Conservation (phyloP, 2,329 filamentous ascomycete species). For the Chaetomium olivaceum region DNA sequence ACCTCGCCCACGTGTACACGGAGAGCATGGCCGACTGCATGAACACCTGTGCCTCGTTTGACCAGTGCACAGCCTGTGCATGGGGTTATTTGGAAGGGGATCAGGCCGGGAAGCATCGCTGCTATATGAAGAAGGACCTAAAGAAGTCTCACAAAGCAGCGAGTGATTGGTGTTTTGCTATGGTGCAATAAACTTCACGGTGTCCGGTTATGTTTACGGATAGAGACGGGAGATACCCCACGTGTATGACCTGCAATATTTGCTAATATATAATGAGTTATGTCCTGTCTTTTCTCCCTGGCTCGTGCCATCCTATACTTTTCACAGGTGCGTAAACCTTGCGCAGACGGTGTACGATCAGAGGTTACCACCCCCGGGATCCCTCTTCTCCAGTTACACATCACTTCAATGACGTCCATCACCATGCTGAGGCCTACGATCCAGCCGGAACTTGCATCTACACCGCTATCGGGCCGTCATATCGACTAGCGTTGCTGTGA, state of each 20-base stretch:
- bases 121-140: slow-evolving; percentile 43
- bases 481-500: neutral
- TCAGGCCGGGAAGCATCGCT: slow-evolving; percentile 37
- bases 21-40: slow-evolving; percentile 43
- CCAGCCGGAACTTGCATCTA: neutral
- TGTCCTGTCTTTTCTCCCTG: neutral
- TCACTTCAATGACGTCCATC: neutral
- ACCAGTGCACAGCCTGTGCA: slow-evolving; percentile 40
- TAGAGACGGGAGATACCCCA: slow-evolving; percentile 20
- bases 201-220: neutral
- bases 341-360: neutral
- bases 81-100: slow-evolving; percentile 43
- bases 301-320: neutral
- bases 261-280: slow-evolving; percentile 20
- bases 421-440: neutral
- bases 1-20: slow-evolving; percentile 36
- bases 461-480: neutral
- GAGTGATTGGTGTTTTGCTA: slow-evolving; percentile 42
- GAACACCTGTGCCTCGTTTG: slow-evolving; percentile 41
- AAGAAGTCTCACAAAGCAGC: slow-evolving; percentile 36
- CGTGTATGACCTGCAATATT: slow-evolving; percentile 12
- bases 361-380: neutral
- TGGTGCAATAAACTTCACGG: slow-evolving; percentile 31
- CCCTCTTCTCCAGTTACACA: no score
- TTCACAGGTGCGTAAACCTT: no score